Conservation (phyloP, 495 filamentous ascomycete genomes). For the Zalerion maritima region DNA sequence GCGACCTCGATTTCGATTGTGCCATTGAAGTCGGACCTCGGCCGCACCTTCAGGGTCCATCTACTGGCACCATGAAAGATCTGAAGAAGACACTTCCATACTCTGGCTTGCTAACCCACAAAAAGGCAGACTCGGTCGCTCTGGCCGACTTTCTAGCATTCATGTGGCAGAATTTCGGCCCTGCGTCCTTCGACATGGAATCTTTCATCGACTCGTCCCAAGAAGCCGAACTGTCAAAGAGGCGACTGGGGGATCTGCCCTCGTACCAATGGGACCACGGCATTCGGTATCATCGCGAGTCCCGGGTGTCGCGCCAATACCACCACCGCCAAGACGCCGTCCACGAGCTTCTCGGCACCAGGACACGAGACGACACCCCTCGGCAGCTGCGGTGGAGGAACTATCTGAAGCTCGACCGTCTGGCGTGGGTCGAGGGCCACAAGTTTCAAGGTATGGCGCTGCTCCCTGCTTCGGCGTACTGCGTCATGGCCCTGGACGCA, state of each 20-base stretch:
- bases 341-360: conserved; percentile 33
- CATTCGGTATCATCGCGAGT: conserved; percentile 28
- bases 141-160: conserved; percentile 34
- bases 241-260: conserved; percentile 18
- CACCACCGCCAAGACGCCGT: conserved; percentile 23
- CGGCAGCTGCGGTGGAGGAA: conserved; percentile 31
- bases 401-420: conserved; percentile 27
- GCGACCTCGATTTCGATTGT: conserved; percentile 23
- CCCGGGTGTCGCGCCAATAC: conserved; percentile 29
- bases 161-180: conserved; percentile 31
- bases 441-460: conserved; percentile 29
- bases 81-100: conserved; percentile 20
- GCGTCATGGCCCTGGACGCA: conserved; percentile 29
- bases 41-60: conserved; percentile 34
- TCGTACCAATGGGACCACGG: conserved; percentile 38
- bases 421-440: conserved; percentile 26
- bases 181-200: conserved; percentile 10
- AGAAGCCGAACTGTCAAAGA: conserved; percentile 11
- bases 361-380: conserved; percentile 27
- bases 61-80: conserved; percentile 24
- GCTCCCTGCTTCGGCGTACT: conserved; percentile 29
- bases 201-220: conserved; percentile 22
- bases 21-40: conserved; percentile 45
- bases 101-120: conserved; percentile 22
- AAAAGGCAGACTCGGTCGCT: conserved; percentile 19